These are phyloP conservation scores for Ophiostoma fasciatum DNA, from an alignment of 2,329 filamentous ascomycete species.

Conservation along the genomic window DNA sequence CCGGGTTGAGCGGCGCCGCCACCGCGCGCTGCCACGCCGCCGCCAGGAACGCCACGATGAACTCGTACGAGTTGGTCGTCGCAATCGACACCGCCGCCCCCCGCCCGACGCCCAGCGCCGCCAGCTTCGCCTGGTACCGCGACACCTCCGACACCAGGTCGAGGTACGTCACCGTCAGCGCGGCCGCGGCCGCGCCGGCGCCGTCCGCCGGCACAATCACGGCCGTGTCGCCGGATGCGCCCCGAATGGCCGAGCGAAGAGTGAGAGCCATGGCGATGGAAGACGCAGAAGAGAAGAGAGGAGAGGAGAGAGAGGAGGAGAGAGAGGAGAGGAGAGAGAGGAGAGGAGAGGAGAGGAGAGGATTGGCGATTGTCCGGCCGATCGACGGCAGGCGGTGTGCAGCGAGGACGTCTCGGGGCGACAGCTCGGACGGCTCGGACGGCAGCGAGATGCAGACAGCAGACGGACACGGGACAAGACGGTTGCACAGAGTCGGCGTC, in stretches of 20 bases:
- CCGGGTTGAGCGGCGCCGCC: conserved; percentile 74
- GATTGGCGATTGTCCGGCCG: too few relatives aligned
- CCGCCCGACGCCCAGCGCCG: conserved; percentile 54
- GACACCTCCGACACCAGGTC: conserved; percentile 51
- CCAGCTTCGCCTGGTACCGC: conserved; percentile 64
- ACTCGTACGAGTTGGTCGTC: conserved; percentile 72
- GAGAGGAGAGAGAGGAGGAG: too few relatives aligned
- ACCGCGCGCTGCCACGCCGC: conserved; percentile 71
- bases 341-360: too few relatives aligned
- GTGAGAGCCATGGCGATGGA: conserved; percentile 27
- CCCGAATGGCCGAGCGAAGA: conserved; percentile 35
- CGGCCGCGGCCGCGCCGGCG: conserved; percentile 23
- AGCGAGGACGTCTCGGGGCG: too few relatives aligned
- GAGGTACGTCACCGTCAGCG: conserved; percentile 52
- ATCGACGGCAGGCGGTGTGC: too few relatives aligned
- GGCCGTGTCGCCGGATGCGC: conserved; percentile 34
- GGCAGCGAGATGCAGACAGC: too few relatives aligned
- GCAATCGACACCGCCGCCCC: conserved; percentile 68
- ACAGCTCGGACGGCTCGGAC: too few relatives aligned
- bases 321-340: too few relatives aligned
- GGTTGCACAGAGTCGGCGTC: too few relatives aligned
- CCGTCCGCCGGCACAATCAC: conserved; percentile 59
- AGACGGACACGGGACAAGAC: too few relatives aligned
- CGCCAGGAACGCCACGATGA: conserved; percentile 78
- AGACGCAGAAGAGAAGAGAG: too few relatives aligned